Evolutionary conservation across 2,329 filamentous ascomycete genomes (phyloP).

Genomic region (Aspergillus niger): DNA sequence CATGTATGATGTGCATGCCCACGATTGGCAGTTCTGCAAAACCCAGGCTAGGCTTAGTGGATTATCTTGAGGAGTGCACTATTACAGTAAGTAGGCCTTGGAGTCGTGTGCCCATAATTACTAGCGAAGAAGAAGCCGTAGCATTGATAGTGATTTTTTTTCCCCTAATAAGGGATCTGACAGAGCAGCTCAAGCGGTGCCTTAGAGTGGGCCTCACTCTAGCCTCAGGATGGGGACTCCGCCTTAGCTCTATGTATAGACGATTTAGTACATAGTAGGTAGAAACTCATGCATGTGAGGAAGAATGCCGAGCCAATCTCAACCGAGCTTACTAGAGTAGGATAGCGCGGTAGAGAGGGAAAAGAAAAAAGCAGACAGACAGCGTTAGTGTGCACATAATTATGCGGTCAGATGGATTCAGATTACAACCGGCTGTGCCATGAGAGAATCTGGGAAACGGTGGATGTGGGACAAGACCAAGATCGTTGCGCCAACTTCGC

Average conservation of each 20-base stretch:
- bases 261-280: not conserved
- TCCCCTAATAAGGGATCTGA: not conserved
- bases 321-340: not conserved
- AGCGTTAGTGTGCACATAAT: not conserved
- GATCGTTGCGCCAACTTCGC: not conserved
- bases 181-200: not conserved
- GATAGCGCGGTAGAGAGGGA: not conserved
- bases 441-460: not conserved
- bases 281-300: not conserved
- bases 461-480: not conserved
- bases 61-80: not conserved
- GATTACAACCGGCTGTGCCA: not conserved
- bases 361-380: not conserved
- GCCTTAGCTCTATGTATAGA: not conserved
- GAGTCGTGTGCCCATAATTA: not conserved
- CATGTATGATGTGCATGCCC: not conserved
- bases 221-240: not conserved
- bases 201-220: not conserved
- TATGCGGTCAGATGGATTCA: not conserved
- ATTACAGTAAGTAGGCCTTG: not conserved
- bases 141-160: not conserved
- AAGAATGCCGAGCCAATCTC: not conserved
- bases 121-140: not conserved
- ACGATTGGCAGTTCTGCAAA: not conserved
- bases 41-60: not conserved